Conservation (phyloP, 2,329 filamentous ascomycete species). For the Apiospora pterosperma region DNA sequence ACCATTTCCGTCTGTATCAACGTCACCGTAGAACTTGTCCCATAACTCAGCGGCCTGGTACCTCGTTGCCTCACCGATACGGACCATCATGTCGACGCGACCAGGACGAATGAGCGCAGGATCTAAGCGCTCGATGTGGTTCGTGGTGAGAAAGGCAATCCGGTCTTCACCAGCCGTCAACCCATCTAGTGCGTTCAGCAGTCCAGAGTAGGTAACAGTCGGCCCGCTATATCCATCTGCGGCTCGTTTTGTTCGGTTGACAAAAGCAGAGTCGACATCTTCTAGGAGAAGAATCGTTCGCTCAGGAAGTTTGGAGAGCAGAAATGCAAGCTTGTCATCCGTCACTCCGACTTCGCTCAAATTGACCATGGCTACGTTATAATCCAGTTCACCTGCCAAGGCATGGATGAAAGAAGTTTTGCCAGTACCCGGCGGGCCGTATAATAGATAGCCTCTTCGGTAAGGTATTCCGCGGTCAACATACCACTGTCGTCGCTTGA, state of each 20-base stretch:
- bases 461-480: slow-evolving; percentile 94
- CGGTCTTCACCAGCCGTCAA: slow-evolving; percentile 94
- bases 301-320: slow-evolving; percentile 80
- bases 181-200: slow-evolving; percentile 83
- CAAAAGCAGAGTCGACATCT: slow-evolving; percentile 88
- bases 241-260: slow-evolving; percentile 73
- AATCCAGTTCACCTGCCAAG: slow-evolving; percentile 86
- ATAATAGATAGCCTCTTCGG: slow-evolving; percentile 81
- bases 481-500: slow-evolving; percentile 80
- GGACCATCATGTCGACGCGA: slow-evolving; percentile 87
- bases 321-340: slow-evolving; percentile 82
- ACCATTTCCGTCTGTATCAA: slow-evolving; percentile 62
- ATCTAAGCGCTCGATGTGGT: slow-evolving; percentile 86
- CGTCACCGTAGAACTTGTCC: slow-evolving; percentile 90
- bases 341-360: slow-evolving; percentile 86
- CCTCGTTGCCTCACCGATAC: slow-evolving; percentile 81
- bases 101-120: slow-evolving; percentile 87
- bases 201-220: slow-evolving; percentile 89
- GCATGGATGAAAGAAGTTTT: slow-evolving; percentile 98
- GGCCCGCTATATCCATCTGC: slow-evolving; percentile 81
- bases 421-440: slow-evolving; percentile 85
- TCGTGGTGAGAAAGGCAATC: slow-evolving; percentile 91
- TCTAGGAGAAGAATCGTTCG: slow-evolving; percentile 81
- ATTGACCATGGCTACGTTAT: slow-evolving; percentile 89
- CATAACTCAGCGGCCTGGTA: slow-evolving; percentile 86